A percentile compares a stretch with the other conserved stretches of the same genome.
Evolutionary conservation across 176 grass and related monocot genomes (phyloP).

Genomic region (Oryza meyeriana): DNA sequence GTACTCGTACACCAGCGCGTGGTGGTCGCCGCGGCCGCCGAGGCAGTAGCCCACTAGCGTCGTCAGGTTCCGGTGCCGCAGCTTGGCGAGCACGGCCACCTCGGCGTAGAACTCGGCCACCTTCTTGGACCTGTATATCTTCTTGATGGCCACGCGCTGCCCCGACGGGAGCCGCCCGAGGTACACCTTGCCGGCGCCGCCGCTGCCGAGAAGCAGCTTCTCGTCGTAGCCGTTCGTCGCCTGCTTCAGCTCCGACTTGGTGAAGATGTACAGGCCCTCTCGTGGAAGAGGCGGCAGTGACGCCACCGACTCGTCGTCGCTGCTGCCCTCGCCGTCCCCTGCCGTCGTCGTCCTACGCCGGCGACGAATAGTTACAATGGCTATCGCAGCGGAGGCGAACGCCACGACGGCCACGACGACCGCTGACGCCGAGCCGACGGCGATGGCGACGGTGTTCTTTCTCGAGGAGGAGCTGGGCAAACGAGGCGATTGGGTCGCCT

Average conservation of each 20-base stretch:
- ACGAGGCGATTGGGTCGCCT: not conserved
- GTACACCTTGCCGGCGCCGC: conserved; percentile 69
- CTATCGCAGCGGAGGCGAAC: conserved; percentile 28
- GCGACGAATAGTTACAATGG: not conserved
- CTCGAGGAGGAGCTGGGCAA: not conserved
- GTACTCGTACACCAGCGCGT: conserved; percentile 71
- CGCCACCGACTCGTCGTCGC: not conserved
- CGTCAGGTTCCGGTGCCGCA: conserved; percentile 63
- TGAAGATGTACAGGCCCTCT: conserved; percentile 74
- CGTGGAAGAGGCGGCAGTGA: conserved; percentile 40
- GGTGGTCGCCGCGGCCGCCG: conserved; percentile 12
- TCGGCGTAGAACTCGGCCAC: conserved; percentile 64
- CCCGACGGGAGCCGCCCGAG: conserved; percentile 56
- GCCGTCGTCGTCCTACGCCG: not conserved
- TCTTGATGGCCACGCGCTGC: conserved; percentile 69
- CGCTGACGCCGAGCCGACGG: conserved; percentile 40
- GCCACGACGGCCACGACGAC: conserved; percentile 26
- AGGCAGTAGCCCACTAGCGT: conserved; percentile 66
- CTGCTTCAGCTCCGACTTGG: conserved; percentile 54
- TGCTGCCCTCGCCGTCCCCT: not conserved
- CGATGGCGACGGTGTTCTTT: conserved; percentile 32
- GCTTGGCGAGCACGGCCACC: conserved; percentile 63
- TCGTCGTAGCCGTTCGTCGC: conserved; percentile 60
- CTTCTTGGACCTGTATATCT: conserved; percentile 55
- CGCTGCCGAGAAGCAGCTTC: conserved; percentile 49